Base-by-base conservation (phyloP, 176 grass and related monocot species). In the Thinopyrum elongatum region DNA sequence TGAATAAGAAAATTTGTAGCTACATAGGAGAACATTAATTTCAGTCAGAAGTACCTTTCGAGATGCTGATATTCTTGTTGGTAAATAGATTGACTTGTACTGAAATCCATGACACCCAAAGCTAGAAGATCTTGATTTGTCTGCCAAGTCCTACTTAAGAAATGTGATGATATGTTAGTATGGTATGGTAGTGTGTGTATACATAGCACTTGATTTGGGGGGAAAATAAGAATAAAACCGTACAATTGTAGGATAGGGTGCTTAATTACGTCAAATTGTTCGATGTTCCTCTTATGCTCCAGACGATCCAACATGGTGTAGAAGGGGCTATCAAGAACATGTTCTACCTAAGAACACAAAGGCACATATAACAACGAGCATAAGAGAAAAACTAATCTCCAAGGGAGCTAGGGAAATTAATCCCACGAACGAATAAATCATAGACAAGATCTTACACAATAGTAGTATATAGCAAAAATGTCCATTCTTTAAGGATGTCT, bases 71-170 rank as follows among this genome's bases (percentile, higher is more conserved):
- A 82, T 83, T 97, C 94, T 80, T 90, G 22, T 39, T 63, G 61
- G 46, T 88, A 82, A 39, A 82, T 81, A 55, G 34, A 81, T 63
- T 93, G 94, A 83, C 19, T 59, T 26, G 47, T 41, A 80, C 4
- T 81, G 47, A 95, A 98, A 64, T 95, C 91, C 83, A 69, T 53
- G 13, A 84, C 2, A 66, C 22, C 80, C 80, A 95, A 31, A 17
- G 74, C 51, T 61, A 92, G 33, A 77, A 91, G 68, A 76, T 94
- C 91, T 46, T 82, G 44, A 61, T 38, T 84, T 42, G 71, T 49
- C 21, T 69, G 27, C 46, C 6, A 79, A 41, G n/a, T 66, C 44
- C 83, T 95, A 80, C 30, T 84, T 87, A 36, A 72, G 4, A 71
- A 23, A 71, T 41, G 22, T 1, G 83, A 85, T 66, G 19, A 58